Conservation (phyloP, 768 basidiomycete genomes). For the Agaricus subrufescens region DNA sequence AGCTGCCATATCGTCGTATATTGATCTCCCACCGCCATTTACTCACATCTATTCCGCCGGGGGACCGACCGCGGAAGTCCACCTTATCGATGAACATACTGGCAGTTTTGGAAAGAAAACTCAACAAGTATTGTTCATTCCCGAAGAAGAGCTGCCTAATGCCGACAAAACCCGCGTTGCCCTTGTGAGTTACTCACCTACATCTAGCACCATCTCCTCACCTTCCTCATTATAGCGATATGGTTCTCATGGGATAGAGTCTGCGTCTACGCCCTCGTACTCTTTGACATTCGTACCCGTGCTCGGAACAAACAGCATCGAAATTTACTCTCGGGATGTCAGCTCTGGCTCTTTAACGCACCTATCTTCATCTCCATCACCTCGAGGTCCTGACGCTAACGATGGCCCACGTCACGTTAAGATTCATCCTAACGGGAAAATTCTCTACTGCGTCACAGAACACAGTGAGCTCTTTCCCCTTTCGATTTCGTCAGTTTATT, state of each 20-base stretch:
- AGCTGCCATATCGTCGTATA: slow-evolving; percentile 55
- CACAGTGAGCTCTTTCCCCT: slow-evolving; percentile 32
- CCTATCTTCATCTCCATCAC: slow-evolving; percentile 33
- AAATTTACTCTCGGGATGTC: slow-evolving; percentile 36
- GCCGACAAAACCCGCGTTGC: slow-evolving; percentile 50
- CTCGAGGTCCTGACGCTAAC: slow-evolving; percentile 27
- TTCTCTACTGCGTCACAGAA: slow-evolving; percentile 50
- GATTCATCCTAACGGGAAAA: slow-evolving; percentile 44
- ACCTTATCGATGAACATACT: slow-evolving; percentile 27
- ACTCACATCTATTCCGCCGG: slow-evolving; percentile 45
- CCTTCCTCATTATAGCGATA: slow-evolving; percentile 29
- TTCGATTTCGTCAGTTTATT: neutral
- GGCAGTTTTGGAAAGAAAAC: slow-evolving; percentile 38
- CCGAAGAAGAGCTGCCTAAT: slow-evolving; percentile 31
- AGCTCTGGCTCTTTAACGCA: slow-evolving; percentile 29
- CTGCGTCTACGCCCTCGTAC: slow-evolving; percentile 25
- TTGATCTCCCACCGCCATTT: slow-evolving; percentile 42
- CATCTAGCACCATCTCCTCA: neutral
- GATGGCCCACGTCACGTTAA: slow-evolving; percentile 52
- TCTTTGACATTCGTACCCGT: slow-evolving; percentile 44
- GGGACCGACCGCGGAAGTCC: slow-evolving; percentile 48
- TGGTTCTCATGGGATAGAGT: slow-evolving; percentile 49
- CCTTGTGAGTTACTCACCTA: slow-evolving; percentile 26
- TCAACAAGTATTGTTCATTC: slow-evolving; percentile 45
- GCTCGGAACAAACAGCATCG: slow-evolving; percentile 42